Percentiles rank a stretch among this genome's conserved stretches.
Conservation (phyloP, 2,329 filamentous ascomycete genomes). For the Hymenoscyphus salicellus region DNA sequence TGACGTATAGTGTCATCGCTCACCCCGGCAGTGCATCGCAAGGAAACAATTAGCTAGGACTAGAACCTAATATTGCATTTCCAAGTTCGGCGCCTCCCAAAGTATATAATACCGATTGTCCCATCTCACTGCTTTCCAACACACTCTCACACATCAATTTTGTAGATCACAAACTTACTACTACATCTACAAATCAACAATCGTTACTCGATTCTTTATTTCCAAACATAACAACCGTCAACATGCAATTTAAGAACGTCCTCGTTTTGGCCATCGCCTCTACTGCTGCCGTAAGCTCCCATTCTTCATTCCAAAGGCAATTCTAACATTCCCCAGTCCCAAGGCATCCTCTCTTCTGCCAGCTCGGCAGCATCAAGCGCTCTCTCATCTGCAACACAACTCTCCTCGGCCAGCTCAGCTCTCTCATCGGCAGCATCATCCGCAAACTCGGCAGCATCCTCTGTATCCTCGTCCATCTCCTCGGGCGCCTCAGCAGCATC, state of each 20-base stretch:
- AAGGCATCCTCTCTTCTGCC: constrained; percentile 19
- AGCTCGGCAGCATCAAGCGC: background rate
- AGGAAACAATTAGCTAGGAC: background rate
- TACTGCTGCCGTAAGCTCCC: constrained; percentile 20
- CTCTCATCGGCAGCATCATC: constrained; percentile 13
- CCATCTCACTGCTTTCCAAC: background rate
- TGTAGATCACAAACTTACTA: background rate
- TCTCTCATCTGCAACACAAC: constrained; percentile 10
- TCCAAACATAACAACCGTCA: constrained; percentile 10
- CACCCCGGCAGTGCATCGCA: background rate
- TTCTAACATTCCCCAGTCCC: constrained; percentile 16
- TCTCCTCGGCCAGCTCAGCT: constrained; percentile 14
- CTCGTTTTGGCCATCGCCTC: constrained; percentile 30
- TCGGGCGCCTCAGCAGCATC: constrained; percentile 14
- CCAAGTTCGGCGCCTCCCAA: background rate
- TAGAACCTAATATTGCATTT: background rate
- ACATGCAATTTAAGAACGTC: constrained; percentile 34
- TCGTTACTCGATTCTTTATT: background rate
- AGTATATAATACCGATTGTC: background rate
- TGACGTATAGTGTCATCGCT: background rate
- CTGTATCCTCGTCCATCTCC: constrained; percentile 5
- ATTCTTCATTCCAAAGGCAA: background rate
- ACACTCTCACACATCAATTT: background rate
- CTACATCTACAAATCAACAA: background rate
- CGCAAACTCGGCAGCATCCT: constrained; percentile 4